These are phyloP conservation scores for Talaromyces wortmannii DNA, from an alignment of 495 filamentous ascomycete species.

Conservation along the genomic window DNA sequence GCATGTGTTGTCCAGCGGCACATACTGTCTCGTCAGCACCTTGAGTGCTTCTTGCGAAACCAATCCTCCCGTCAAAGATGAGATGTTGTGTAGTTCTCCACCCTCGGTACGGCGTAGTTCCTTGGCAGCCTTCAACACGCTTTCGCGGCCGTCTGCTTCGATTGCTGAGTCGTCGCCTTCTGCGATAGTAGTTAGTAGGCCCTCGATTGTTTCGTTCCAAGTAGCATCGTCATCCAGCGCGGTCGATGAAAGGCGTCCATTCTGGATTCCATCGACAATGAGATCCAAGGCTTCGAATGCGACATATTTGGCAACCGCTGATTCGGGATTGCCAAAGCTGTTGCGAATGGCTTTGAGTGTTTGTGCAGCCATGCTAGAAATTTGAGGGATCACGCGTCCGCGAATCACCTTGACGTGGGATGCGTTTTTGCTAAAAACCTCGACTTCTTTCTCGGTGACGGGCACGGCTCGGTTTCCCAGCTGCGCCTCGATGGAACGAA, in stretches of 20 bases:
- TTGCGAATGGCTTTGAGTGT: constrained; percentile 25
- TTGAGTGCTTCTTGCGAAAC: constrained; percentile 96
- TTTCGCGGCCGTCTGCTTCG: constrained; percentile 32
- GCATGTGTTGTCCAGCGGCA: constrained; percentile 89
- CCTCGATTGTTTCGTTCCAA: constrained; percentile 37
- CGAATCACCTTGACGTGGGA: constrained; percentile 85
- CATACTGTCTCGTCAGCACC: constrained; percentile 92
- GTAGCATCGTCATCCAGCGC: constrained; percentile 27
- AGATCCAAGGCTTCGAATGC: constrained; percentile 61
- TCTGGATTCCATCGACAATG: constrained; percentile 37
- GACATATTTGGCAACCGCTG: constrained; percentile 72
- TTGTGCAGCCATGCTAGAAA: constrained; percentile 23
- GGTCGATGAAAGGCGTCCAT: constrained; percentile 8
- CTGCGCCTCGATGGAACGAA: constrained; percentile 52
- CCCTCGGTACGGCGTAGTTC: constrained; percentile 73
- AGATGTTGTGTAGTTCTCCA: constrained; percentile 89
- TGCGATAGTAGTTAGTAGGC: constrained; percentile 29
- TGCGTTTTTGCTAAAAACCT: constrained; percentile 92
- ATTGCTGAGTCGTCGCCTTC: constrained; percentile 42
- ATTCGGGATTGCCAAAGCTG: constrained; percentile 36
- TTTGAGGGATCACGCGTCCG: constrained; percentile 46
- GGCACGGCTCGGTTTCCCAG: constrained; percentile 33
- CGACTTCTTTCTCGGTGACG: constrained; percentile 71
- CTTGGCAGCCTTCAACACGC: constrained; percentile 45
- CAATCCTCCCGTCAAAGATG: constrained; percentile 84